A percentile compares a stretch with the other conserved stretches of the same genome.
phyloP scores from a whole-genome alignment of 768 basidiomycete species.

The Plicaturopsis crispa region DNA sequence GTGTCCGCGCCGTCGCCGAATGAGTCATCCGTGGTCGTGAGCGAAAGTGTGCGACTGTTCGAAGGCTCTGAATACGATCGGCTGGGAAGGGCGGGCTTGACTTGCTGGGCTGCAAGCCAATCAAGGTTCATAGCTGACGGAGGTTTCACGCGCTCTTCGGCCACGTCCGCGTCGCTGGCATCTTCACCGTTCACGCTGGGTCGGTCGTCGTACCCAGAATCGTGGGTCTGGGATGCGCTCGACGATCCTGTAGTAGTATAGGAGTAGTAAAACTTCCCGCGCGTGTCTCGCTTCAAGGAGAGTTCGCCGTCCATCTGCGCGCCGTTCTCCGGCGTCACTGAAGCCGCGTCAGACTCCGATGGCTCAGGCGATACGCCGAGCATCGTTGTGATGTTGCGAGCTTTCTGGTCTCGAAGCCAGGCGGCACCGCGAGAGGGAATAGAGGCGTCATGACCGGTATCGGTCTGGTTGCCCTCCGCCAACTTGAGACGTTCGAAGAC shows the following conservation, averaged over 20 bases:
- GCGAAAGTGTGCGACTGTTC: slow-evolving; percentile 17
- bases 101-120: slow-evolving; percentile 56
- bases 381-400: slow-evolving; percentile 53
- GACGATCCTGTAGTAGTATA: slow-evolving; percentile 31
- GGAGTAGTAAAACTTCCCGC: slow-evolving; percentile 73
- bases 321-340: slow-evolving; percentile 28
- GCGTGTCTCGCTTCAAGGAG: slow-evolving; percentile 55
- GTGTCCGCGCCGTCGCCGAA: slow-evolving; percentile 45
- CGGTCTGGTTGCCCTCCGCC: slow-evolving; percentile 26
- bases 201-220: slow-evolving; percentile 48
- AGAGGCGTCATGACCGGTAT: slow-evolving; percentile 28
- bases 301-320: slow-evolving; percentile 47
- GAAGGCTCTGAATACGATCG: slow-evolving; percentile 20
- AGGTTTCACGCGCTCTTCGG: slow-evolving; percentile 30
- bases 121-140: slow-evolving; percentile 61
- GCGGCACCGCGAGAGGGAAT: slow-evolving; percentile 57
- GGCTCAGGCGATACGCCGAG: slow-evolving; percentile 50
- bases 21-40: slow-evolving; percentile 18
- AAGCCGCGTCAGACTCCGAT: slow-evolving; percentile 47
- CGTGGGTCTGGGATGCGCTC: slow-evolving; percentile 35
- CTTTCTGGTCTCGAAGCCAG: slow-evolving; percentile 81
- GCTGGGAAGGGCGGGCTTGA: slow-evolving; percentile 12
- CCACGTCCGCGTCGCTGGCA: slow-evolving; percentile 17
- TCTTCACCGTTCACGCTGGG: slow-evolving; percentile 25
- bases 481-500: slow-evolving; percentile 53